phyloP scores from a whole-genome alignment of 2,329 filamentous ascomycete genomes.

The Aspergillus fumigatus region DNA sequence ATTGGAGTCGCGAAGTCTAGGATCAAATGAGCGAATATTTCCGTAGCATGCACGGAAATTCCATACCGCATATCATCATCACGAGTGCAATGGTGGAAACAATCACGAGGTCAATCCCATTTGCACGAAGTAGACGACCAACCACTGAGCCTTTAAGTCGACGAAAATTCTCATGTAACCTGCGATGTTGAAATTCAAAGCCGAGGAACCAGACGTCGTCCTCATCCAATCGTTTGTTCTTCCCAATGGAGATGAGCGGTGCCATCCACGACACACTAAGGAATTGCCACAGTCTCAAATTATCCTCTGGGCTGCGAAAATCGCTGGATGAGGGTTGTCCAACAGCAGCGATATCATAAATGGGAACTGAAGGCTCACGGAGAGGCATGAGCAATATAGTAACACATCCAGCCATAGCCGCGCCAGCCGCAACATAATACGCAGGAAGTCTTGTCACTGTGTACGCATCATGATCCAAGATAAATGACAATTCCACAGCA shows the following conservation, averaged over 20 bases:
- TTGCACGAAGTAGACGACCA: constrained; percentile 64
- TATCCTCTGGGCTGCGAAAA: constrained; percentile 74
- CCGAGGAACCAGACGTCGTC: constrained; percentile 78
- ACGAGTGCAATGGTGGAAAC: constrained; percentile 61
- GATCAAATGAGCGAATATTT: constrained; percentile 18
- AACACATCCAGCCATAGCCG: constrained; percentile 46
- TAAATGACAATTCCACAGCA: constrained; percentile 31
- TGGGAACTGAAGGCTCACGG: constrained; percentile 54
- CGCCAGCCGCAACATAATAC: constrained; percentile 29
- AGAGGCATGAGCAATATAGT: constrained; percentile 66
- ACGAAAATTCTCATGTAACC: constrained; percentile 70
- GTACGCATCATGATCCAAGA: constrained; percentile 19
- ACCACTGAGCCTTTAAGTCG: constrained; percentile 69
- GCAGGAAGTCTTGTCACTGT: constrained; percentile 13
- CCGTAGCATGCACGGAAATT: background rate
- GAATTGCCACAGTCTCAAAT: constrained; percentile 74
- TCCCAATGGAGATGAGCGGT: constrained; percentile 65
- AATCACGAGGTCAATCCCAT: constrained; percentile 72
- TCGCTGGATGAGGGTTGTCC: constrained; percentile 52
- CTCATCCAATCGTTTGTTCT: constrained; percentile 63
- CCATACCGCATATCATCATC: constrained; percentile 53
- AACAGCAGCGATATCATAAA: constrained; percentile 55
- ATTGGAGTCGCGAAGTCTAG: constrained; percentile 58
- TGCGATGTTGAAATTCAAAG: constrained; percentile 74
- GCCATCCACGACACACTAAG: constrained; percentile 80